Evolutionary conservation across 164 flowering plant species (phyloP), one percentile per base, ranked within the genome.

Genomic region (Vitis rotundifolia): DNA sequence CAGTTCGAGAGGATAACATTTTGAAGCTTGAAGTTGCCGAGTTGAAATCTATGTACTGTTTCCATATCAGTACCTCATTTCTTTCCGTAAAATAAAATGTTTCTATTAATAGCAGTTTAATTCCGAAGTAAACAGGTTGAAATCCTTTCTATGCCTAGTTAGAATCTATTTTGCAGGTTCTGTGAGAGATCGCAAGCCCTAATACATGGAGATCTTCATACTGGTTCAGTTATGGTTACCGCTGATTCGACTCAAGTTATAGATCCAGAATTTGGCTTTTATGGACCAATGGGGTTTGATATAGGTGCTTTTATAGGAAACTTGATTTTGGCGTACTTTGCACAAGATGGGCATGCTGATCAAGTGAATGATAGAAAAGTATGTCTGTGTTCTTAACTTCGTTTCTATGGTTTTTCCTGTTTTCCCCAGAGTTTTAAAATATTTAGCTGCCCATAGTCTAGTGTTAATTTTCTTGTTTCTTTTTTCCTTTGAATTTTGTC

Each of bases 211-310:
- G 99, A 93, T 83, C 97, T 93, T 51, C 98, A 95, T 78, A 93
- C 98, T 72, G 87, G 97, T 68, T 95, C 99, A 52, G 78, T 95
- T 71, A 95, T 95, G 99, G 99, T 90, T 63, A 91, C 99, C 63
- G 64, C 3, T 18, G 86, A 88, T 66, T 95, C 99, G 63, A 95
- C 99, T 62, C 98, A 93, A 69, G 90, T 95, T 70, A 93, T 95
- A 65, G 98, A 95, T 82, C 98, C 99, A 19, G 99, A 95, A 75
- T 95, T 95, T 79, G 79, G 91, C 28, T 89, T 90, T 77, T 90
- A 90, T 81, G 98, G 92, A 64, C 99, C 99, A 72, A 92, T 95
- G 97, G 99, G 99, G 37, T 95, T 78, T 76, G 97, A 95, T 72
- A 78, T 93, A 69, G 99, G 99, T 78, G 99, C 98, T 68, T 93